Evolutionary conservation across 768 basidiomycete species (phyloP), one percentile per base, ranked within the genome.

Genomic region (Russula vinacea): DNA sequence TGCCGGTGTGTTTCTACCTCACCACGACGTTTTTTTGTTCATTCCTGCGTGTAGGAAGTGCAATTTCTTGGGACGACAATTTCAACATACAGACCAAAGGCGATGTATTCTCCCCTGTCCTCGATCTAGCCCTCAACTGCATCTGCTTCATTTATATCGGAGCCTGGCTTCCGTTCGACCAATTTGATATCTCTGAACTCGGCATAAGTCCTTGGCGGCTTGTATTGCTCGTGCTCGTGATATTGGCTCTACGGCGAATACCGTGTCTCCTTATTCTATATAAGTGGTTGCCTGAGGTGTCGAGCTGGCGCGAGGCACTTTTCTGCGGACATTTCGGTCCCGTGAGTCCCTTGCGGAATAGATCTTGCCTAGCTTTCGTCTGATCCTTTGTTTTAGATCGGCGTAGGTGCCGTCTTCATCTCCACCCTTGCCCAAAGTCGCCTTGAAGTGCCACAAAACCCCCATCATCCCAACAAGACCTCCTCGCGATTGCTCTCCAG

Each of bases 281-380:
- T 70, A 83, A 76, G 64, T 92, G 85, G 81, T 83, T 97, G 16
- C 96, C 95, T 0, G 95, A 98, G 73, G 90, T 98, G 68, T 74
- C 75, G 44, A 86, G 83, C 24, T 90, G 93, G 86, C 80, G 83
- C 51, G 93, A 98, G 75, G 95, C 96, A 0, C 67, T 94, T 5
- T 97, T 98, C 73, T 85, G 83, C 5, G 96, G 96, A 3, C 94
- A 97, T 78, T 98, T 96, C 72, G 94, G 88, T 85, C 64, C 64
- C n/a, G 64, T 65, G 49, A 57, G 64, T 70, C 14, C 75, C 72
- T 42, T 35, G 26, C 37, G 55, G 2, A 22, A 5, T 45, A n/a
- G 14, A 9, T 22, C 14, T 33, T 26, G 42, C 35, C 24, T 44
- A 24, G 17, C 29, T 19, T 22, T 64, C 26, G 33, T 17, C 17